Evolutionary conservation across 2,329 filamentous ascomycete genomes (phyloP).

Genomic region (Aspergillus quadricinctus): DNA sequence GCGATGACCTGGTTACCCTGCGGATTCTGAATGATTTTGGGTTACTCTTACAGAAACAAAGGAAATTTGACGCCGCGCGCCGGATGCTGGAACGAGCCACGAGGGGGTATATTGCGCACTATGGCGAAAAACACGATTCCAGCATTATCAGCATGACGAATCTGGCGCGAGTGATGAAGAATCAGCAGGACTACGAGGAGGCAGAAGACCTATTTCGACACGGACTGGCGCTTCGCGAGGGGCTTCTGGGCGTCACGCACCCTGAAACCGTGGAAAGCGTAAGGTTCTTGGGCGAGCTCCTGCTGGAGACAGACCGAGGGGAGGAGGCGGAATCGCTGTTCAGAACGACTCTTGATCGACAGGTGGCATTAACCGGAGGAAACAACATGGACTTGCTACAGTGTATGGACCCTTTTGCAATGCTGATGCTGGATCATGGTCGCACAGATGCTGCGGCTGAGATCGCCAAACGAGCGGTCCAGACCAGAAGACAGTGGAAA

Average conservation of each 20-base stretch:
- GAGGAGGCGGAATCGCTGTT: neutral
- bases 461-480: neutral
- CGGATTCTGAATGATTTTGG: neutral
- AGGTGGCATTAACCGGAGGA: neutral
- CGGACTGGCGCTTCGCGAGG: neutral
- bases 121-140: neutral
- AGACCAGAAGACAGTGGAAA: neutral
- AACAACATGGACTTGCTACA: neutral
- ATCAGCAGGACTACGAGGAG: neutral
- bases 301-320: too few species aligned
- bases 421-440: neutral
- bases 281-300: neutral
- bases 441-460: neutral
- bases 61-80: neutral
- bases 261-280: neutral
- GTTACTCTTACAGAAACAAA: neutral
- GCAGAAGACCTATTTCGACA: neutral
- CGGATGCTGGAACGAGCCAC: neutral
- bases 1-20: neutral
- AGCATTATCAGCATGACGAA: neutral
- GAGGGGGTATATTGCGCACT: neutral
- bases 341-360: neutral
- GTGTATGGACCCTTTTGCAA: neutral
- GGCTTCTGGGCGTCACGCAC: neutral
- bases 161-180: neutral